Evolutionary conservation across 208 protist species (phyloP).

Genomic region (Crithidia sp.): DNA sequence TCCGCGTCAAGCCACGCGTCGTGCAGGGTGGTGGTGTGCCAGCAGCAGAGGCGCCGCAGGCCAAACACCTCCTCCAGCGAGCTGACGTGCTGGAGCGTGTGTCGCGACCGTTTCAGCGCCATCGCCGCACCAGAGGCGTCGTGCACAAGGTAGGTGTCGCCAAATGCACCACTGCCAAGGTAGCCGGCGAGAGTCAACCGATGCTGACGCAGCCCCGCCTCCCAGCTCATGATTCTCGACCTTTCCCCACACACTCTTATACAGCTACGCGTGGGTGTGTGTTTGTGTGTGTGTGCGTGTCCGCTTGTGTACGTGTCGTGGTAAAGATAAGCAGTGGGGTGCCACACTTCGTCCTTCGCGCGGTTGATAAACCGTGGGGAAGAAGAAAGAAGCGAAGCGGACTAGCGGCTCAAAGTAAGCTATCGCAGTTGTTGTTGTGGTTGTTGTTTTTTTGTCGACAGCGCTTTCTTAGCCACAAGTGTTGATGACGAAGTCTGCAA

Average conservation of each 20-base stretch:
- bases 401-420: too few relatives aligned
- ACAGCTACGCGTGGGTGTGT: neutral
- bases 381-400: too few relatives aligned
- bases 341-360: too few relatives aligned
- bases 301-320: too few relatives aligned
- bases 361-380: too few relatives aligned
- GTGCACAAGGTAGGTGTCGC: constrained; percentile 48
- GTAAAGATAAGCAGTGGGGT: too few relatives aligned
- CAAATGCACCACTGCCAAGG: constrained; percentile 58
- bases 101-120: constrained; percentile 70
- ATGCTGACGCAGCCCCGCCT: neutral
- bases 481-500: too few relatives aligned
- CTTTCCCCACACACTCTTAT: too few relatives aligned
- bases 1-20: constrained; percentile 60
- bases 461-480: too few relatives aligned
- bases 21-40: constrained; percentile 59
- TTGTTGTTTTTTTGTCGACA: too few relatives aligned
- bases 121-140: constrained; percentile 15
- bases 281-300: constrained; percentile 1
- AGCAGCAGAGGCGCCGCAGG: constrained; percentile 53
- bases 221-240: neutral
- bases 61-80: constrained; percentile 46
- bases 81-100: constrained; percentile 5
- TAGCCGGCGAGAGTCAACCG: neutral
- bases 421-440: too few relatives aligned